Base-by-base conservation (phyloP, 176 grass and related monocot genomes). In the Miscanthus lutarioriparius region DNA sequence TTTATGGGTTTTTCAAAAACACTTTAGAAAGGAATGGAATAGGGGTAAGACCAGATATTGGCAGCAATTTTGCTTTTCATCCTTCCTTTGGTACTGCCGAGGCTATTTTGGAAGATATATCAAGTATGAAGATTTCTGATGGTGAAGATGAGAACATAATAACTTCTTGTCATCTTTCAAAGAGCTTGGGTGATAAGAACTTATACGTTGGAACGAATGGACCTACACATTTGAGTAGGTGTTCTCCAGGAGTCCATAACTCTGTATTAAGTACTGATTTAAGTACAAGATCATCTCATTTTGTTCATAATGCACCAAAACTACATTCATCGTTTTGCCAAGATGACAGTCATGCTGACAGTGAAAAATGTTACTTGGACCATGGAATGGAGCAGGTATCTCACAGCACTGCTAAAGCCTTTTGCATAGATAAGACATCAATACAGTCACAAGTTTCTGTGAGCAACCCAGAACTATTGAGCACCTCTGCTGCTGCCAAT, bases 1-100 rank as follows among this genome's bases (percentile, higher is more conserved):
- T 95, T 27, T 72, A 61, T 13, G 19, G 36, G 28, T 98, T 95
- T 82, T 98, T 98, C 82, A 84, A 56, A 36, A 98, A 91, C 74
- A 93, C 85, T 63, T 82, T 93, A 39, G 63, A 67, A 58, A 93
- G 79, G 87, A 85, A 84, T 84, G 82, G 63, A 80, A 88, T 30
- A 4, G 43, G 84, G 65, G 53, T 54, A 74, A 89, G 82, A 74
- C 70, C 92, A 65, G 79, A 91, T 64, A 79, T 82, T 83, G 80
- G 48, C 19, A 63, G 37, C 39, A 43, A 10, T 70, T 41, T 6
- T 33, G 39, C 68, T 70, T 79, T 66, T 68, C 49, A 75, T 74
- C 36, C 68, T 53, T 75, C 44, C 9, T 64, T 75, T 87, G 75
- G 51, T 84, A 56, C 75, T 62, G 49, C 4, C 2, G 68, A 80